Base-by-base conservation (phyloP, 23 red algal species). In the Chondrus crispus region DNA sequence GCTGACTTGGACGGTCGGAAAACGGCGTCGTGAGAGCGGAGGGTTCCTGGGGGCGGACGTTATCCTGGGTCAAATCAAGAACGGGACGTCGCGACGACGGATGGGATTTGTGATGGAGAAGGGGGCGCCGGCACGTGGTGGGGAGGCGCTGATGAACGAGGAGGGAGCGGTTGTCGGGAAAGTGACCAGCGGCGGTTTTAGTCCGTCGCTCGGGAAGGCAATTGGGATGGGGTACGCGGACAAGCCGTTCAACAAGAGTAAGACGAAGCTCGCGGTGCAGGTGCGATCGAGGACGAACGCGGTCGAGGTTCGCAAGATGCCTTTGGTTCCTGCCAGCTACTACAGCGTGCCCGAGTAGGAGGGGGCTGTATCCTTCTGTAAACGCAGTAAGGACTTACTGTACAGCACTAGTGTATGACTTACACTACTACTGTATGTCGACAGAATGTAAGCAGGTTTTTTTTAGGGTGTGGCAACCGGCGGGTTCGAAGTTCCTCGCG, bases 171-270 rank as follows among this genome's bases (percentile, higher is more conserved):
- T 53, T 19, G 90, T 98, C 22, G 96, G 96, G 5, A 68, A 44
- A 37, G 94, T 98, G 4, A 96, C 96, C 2, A 93, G 87, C 62
- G 96, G 96, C n/a, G 92, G 91, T 8, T 98, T 88, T 49, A 89
- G 87, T 48, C 96, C 96, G 29, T 68, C 73, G 39, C 68, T 93
- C 40, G 91, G 90, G 10, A 95, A 76, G 42, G 88, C 93, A 13
- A 96, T 98, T 49, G 93, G 96, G 5, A 98, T 98, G 96, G 96
- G 93, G 30, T 98, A 98, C 79, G 91, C 93, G 2, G 49, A 89
- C 51, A 98, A 95, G 69, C 85, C 91, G 62, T 92, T 91, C 40
- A 94, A 93, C 40, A 95, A 95, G 91, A 71, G 41, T 28, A 93
- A 93, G 6, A 98, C 96, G 13, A 70, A 60, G 39, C 78, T 98